A percentile compares a stretch with the other conserved stretches of the same genome.
Conservation (phyloP, 352 stramenopile genomes). For the Phytophthora quininea region DNA sequence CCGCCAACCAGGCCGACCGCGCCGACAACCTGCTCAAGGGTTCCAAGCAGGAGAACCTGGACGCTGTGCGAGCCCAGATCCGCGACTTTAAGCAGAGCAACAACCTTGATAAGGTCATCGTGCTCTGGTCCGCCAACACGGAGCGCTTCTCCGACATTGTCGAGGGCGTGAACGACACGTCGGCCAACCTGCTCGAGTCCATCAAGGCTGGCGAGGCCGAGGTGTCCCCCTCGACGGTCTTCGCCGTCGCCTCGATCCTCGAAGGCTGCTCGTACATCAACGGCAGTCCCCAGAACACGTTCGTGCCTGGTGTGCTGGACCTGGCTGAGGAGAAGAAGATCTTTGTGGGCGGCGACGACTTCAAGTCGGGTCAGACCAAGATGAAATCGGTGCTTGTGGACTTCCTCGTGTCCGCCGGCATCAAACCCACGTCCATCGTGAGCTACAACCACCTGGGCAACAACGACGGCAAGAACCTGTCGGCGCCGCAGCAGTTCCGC, state of each 20-base stretch:
- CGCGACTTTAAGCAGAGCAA: conserved; percentile 96
- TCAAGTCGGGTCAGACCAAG: conserved; percentile 99
- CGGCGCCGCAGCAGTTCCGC: conserved; percentile 98
- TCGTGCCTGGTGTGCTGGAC: conserved; percentile 98
- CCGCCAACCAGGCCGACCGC: conserved; percentile 98
- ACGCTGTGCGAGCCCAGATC: conserved; percentile 94
- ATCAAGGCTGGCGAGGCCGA: conserved; percentile 96
- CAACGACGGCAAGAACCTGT: conserved; percentile 99
- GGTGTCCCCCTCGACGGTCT: conserved; percentile 97
- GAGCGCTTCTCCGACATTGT: conserved; percentile 98
- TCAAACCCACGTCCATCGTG: conserved; percentile 99
- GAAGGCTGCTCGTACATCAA: conserved; percentile 99
- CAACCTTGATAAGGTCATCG: conserved; percentile 97
- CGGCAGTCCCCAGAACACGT: conserved; percentile 99
- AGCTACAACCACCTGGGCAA: conserved; percentile 99
- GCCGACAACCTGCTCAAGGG: conserved; percentile 97
- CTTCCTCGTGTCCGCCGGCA: conserved; percentile 98
- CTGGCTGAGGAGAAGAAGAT: conserved; percentile 93
- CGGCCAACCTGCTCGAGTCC: conserved; percentile 95
- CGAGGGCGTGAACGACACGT: conserved; percentile 98
- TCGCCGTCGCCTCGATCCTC: conserved; percentile 98
- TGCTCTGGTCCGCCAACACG: conserved; percentile 99
- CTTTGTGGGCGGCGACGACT: conserved; percentile 99
- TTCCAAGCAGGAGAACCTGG: conserved; percentile 97
- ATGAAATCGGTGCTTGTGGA: conserved; percentile 99